Conservation (phyloP, 371 early-diverging fungal genomes). For the Mucor irregularis region DNA sequence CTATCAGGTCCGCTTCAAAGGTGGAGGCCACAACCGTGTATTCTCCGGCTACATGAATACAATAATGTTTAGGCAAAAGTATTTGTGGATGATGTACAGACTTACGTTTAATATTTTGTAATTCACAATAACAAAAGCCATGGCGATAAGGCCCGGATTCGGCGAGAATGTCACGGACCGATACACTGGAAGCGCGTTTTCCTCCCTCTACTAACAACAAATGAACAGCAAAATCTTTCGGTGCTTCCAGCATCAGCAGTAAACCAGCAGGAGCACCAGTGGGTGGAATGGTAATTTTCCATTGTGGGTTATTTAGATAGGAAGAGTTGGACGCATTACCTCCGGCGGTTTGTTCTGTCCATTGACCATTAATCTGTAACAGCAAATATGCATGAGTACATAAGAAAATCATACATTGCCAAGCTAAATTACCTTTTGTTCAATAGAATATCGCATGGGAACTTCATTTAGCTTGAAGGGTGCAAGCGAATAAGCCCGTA, state of each 20-base stretch:
- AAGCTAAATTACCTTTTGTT: conserved; percentile 52
- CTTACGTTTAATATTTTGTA: conserved; percentile 54
- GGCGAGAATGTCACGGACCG: conserved; percentile 65
- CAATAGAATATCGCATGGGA: conserved; percentile 60
- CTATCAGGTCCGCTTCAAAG: conserved; percentile 71
- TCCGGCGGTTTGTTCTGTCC: conserved; percentile 83
- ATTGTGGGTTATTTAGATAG: conserved; percentile 81
- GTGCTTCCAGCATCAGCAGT: conserved; percentile 68
- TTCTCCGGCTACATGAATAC: conserved; percentile 58
- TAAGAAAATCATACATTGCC: neutral
- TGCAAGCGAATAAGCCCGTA: conserved; percentile 70
- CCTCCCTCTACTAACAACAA: conserved; percentile 70
- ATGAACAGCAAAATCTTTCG: conserved; percentile 68
- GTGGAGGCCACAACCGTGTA: conserved; percentile 82
- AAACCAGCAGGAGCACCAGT: conserved; percentile 22
- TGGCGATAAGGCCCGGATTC: conserved; percentile 74
- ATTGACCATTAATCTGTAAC: conserved; percentile 63
- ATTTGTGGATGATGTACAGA: neutral
- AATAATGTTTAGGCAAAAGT: neutral
- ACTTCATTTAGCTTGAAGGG: conserved; percentile 68
- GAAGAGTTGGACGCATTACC: conserved; percentile 72
- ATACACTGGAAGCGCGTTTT: conserved; percentile 70
- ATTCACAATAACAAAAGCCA: conserved; percentile 72
- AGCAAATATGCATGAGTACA: too few species aligned
- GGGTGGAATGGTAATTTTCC: conserved; percentile 58